phyloP scores from a whole-genome alignment of 257 asterid species.

The Nicotiana tabacum region DNA sequence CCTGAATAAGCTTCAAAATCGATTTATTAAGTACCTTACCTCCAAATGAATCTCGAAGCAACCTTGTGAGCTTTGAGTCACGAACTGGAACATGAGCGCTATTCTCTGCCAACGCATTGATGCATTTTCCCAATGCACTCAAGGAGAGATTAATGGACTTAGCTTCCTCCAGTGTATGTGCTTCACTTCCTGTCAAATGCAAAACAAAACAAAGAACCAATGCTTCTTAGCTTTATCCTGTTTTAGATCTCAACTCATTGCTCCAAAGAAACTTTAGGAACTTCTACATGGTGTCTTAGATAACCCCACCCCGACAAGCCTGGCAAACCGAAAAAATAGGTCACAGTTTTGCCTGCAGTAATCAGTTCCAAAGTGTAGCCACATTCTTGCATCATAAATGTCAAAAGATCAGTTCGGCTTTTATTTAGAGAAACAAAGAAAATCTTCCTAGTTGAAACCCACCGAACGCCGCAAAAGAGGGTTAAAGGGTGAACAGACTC shows the following conservation, averaged over 20 bases:
- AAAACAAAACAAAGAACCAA: neutral
- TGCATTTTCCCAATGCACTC: conserved; percentile 88
- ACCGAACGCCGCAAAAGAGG: neutral
- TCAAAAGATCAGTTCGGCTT: neutral
- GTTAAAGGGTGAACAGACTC: neutral
- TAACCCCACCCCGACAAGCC: neutral
- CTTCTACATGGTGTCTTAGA: neutral
- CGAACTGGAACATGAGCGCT: conserved; percentile 89
- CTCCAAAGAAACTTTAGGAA: neutral
- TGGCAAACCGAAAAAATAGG: neutral
- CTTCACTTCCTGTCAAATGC: conserved; percentile 72
- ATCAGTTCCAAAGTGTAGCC: neutral
- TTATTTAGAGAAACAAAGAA: neutral
- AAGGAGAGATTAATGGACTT: conserved; percentile 85
- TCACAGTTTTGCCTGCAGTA: neutral
- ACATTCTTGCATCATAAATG: neutral
- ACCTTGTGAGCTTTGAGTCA: conserved; percentile 86
- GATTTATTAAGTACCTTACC: conserved; percentile 34
- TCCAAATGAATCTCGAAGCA: conserved; percentile 96
- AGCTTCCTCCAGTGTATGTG: conserved; percentile 77
- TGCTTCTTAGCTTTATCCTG: neutral
- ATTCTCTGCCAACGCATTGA: conserved; percentile 93
- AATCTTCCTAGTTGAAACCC: neutral
- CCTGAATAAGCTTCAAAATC: neutral
- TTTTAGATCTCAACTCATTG: neutral